Base-by-base conservation (phyloP, 148 eudicot genomes). In the Arctostaphylos glauca region DNA sequence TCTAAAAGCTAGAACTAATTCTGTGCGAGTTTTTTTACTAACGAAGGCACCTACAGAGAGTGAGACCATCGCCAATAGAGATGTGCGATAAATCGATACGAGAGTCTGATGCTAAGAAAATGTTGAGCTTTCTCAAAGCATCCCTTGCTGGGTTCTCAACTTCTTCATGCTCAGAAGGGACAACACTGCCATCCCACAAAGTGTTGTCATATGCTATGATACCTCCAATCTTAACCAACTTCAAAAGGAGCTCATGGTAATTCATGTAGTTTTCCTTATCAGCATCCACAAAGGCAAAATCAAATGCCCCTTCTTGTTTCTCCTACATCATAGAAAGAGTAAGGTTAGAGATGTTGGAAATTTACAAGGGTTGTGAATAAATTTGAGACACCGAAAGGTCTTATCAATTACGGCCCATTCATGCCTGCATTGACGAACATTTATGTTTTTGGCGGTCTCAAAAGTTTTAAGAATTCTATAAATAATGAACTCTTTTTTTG, bases 201-300 rank as follows among this genome's bases (percentile, higher is more conserved):
- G 86, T 84, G 81, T 84, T 84, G 53, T 84, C 86, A 55, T 84
- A 84, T 15, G 83, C 86, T 47, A 79, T 70, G n/a, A 84, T 3
- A 1, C 91, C 91, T 43, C 89, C 89, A 49, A 87, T 64, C 62
- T 71, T 87, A 8, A 89, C 87, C 80, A 89, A 38, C 58, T 89
- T 86, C 49, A 89, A 5, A 14, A 87, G 5, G 9, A 13, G 19
- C 44, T 89, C 90, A 18, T 89, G 91, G 84, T 89, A 89, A 23
- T 80, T 73, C 1, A 82, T 72, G 74, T 87, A 89, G 74, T 85
- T 89, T 13, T 73, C 75, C 80, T 87, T 89, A 41, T 89, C 91
- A 2, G 87, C 90, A 81, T 89, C 91, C n/a, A 89, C 88, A 56
- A 87, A 89, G 21, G 76, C 88, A 53, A 87, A 87, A 64, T 89